Evolutionary conservation across 345 rosid species (phyloP).

Genomic region (Reutealis trisperma): DNA sequence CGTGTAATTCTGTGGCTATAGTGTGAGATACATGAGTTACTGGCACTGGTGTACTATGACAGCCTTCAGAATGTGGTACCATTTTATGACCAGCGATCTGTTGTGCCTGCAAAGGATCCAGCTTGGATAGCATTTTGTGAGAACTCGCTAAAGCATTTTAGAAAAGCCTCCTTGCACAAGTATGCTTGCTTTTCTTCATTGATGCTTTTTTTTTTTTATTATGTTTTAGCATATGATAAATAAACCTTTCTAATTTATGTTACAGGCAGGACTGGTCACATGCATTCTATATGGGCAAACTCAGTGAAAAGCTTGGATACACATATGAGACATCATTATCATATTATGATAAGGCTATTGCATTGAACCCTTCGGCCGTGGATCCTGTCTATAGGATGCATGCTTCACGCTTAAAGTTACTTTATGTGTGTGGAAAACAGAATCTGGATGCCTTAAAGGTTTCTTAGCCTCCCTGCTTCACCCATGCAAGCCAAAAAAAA

Average conservation of each 20-base stretch:
- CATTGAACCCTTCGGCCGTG: conserved; percentile 78
- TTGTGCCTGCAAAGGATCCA: conserved; percentile 76
- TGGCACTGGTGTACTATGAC: conserved; percentile 97
- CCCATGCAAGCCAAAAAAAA: neutral
- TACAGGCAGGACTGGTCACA: conserved; percentile 96
- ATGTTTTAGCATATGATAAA: conserved; percentile 1
- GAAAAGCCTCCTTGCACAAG: conserved; percentile 83
- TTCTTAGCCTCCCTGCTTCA: conserved; percentile 11
- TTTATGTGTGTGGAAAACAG: conserved; percentile 62
- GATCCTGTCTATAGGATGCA: conserved; percentile 98
- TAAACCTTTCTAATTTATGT: conserved; percentile 18
- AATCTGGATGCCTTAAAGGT: conserved; percentile 80
- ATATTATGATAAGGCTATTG: conserved; percentile 74
- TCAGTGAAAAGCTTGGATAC: conserved; percentile 84
- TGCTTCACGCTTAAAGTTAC: conserved; percentile 89
- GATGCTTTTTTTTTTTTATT: conserved; percentile 4
- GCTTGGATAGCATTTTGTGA: conserved; percentile 74
- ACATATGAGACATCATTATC: conserved; percentile 63
- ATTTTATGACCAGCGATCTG: conserved; percentile 79
- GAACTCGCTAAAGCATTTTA: conserved; percentile 84
- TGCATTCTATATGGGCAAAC: conserved; percentile 97
- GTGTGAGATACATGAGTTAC: conserved; percentile 89
- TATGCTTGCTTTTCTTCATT: conserved; percentile 31
- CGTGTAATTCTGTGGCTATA: conserved; percentile 37
- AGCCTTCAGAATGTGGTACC: conserved; percentile 99